Conservation (phyloP, 1,284 basidiomycete genomes). For the Afroboletus lepidellus region DNA sequence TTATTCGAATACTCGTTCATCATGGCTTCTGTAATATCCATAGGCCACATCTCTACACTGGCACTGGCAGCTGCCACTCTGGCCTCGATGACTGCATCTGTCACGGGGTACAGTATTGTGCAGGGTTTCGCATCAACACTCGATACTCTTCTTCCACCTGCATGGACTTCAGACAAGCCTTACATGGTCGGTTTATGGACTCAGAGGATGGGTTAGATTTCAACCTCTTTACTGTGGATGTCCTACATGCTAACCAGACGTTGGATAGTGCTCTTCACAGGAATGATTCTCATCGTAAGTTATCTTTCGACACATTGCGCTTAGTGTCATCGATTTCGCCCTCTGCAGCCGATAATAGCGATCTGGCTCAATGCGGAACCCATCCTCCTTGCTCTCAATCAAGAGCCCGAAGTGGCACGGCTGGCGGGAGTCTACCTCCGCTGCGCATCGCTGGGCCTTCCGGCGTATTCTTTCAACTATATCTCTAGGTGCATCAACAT, state of each 20-base stretch:
- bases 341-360: conserved; percentile 56
- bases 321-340: background rate
- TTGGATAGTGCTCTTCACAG: conserved; percentile 62
- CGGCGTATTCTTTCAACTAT: conserved; percentile 82
- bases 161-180: conserved; percentile 86
- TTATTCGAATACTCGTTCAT: conserved; percentile 76
- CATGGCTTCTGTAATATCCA: conserved; percentile 73
- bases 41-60: conserved; percentile 81
- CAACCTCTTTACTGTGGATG: background rate
- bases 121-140: conserved; percentile 84
- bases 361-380: conserved; percentile 84
- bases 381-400: conserved; percentile 78
- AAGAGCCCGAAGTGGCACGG: conserved; percentile 85
- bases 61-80: conserved; percentile 83
- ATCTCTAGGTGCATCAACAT: conserved; percentile 54
- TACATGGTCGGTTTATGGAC: conserved; percentile 88
- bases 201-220: conserved; percentile 73
- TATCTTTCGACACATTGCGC: background rate
- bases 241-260: conserved; percentile 5
- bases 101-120: conserved; percentile 70
- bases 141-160: conserved; percentile 87
- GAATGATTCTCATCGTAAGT: conserved; percentile 52
- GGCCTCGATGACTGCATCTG: conserved; percentile 83
- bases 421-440: conserved; percentile 79
- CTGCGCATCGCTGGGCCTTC: conserved; percentile 80